Conservation (phyloP, 768 basidiomycete genomes). For the Amanita thiersii region DNA sequence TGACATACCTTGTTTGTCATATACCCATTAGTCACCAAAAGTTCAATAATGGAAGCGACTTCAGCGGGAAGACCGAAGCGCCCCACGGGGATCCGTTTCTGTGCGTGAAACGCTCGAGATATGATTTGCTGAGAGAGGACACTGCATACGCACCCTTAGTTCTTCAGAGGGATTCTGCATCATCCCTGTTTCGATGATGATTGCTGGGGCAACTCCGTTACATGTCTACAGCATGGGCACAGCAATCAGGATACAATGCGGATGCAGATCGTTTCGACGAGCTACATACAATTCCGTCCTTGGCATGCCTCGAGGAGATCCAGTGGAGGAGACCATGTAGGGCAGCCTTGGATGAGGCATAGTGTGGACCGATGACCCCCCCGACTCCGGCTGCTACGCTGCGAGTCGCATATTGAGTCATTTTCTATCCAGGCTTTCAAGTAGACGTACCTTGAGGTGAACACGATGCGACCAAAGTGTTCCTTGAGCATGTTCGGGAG, state of each 20-base stretch:
- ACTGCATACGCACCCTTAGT: slow-evolving; percentile 9
- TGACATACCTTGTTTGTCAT: slow-evolving; percentile 47
- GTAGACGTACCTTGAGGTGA: slow-evolving; percentile 35
- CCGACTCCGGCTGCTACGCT: slow-evolving; percentile 45
- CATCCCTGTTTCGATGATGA: slow-evolving; percentile 44
- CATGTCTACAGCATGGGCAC: slow-evolving; percentile 25
- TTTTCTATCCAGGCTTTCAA: too few relatives aligned
- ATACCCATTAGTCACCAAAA: slow-evolving; percentile 41
- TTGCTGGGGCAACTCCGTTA: slow-evolving; percentile 45
- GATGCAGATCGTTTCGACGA: not conserved
- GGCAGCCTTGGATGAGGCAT: slow-evolving; percentile 48
- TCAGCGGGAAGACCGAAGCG: slow-evolving; percentile 43
- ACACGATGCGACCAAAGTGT: slow-evolving; percentile 42
- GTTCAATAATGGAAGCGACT: slow-evolving; percentile 41
- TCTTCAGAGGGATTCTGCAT: slow-evolving; percentile 27
- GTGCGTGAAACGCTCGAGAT: not conserved
- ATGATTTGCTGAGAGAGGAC: not conserved
- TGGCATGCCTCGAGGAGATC: slow-evolving; percentile 41
- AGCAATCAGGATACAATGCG: too few relatives aligned
- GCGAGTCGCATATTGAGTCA: not conserved
- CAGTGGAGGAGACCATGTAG: slow-evolving; percentile 48
- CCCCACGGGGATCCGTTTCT: slow-evolving; percentile 43
- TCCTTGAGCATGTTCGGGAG: slow-evolving; percentile 41
- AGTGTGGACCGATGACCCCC: slow-evolving; percentile 49
- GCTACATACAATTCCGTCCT: slow-evolving; percentile 42